phyloP scores from a whole-genome alignment of 257 asterid genomes.

The Solanum peruvianum region DNA sequence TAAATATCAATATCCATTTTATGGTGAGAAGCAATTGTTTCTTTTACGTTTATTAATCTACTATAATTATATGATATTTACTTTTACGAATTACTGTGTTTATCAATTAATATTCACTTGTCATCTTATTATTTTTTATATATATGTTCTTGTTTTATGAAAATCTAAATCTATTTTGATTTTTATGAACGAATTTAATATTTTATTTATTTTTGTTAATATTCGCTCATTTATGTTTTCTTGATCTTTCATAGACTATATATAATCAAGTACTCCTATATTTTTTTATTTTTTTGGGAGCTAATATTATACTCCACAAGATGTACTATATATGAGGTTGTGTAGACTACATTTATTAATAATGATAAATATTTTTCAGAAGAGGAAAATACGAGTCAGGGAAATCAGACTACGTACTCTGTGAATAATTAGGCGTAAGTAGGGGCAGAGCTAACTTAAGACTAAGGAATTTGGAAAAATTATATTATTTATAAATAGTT shows the following conservation, averaged over 20 bases:
- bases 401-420: neutral
- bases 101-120: too few relatives aligned
- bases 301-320: neutral
- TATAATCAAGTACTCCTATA: neutral
- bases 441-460: too few relatives aligned
- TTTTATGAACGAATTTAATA: too few relatives aligned
- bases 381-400: neutral
- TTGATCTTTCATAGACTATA: neutral
- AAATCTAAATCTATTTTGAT: neutral
- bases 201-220: too few relatives aligned
- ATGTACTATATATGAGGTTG: neutral
- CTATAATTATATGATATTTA: too few relatives aligned
- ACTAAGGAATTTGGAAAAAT: too few relatives aligned
- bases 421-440: neutral
- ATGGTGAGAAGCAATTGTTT: neutral
- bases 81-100: too few relatives aligned
- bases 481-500: too few relatives aligned
- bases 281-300: neutral
- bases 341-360: neutral
- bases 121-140: neutral
- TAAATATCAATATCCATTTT: neutral
- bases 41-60: too few relatives aligned
- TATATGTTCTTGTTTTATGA: neutral
- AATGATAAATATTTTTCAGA: neutral
- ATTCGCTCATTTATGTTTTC: too few relatives aligned